Conservation (phyloP, 805 yeast genomes). For the Candida endomychidarum region DNA sequence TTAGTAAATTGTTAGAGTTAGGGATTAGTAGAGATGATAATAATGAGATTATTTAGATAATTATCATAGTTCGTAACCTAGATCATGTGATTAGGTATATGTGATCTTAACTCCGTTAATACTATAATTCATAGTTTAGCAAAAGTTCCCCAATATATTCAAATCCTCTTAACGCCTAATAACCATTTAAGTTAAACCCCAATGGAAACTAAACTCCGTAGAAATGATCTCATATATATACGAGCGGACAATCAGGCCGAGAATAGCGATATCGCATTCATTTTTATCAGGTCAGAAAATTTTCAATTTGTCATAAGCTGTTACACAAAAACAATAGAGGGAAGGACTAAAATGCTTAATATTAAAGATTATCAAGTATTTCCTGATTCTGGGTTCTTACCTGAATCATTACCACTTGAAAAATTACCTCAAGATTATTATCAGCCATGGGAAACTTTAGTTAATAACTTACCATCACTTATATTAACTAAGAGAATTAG, state of each 20-base stretch:
- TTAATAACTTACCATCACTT: constrained; percentile 66
- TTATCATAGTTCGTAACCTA: no score
- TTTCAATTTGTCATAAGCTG: not conserved
- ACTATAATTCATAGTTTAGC: no score
- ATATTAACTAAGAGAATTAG: constrained; percentile 66
- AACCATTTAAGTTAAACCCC: no score
- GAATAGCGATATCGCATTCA: constrained; percentile 3
- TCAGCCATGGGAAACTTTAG: constrained; percentile 76
- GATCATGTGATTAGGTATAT: no score
- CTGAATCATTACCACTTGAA: constrained; percentile 61
- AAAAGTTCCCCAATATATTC: no score
- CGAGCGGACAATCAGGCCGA: not conserved
- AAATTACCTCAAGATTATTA: constrained; percentile 61
- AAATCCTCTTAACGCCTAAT: no score
- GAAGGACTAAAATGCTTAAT: constrained; percentile 18
- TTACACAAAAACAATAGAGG: not conserved
- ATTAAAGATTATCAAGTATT: constrained; percentile 70
- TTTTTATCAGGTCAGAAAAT: constrained; percentile 7
- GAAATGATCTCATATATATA: not conserved
- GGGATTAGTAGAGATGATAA: constrained; percentile 49
- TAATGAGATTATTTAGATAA: not conserved
- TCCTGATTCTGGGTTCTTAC: constrained; percentile 74
- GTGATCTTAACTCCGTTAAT: no score
- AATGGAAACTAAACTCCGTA: not conserved
- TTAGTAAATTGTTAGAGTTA: constrained; percentile 69